Evolutionary conservation across 306 rosid species (phyloP), one percentile per base, ranked within the genome.

Genomic region (Trichosanthes truncata): DNA sequence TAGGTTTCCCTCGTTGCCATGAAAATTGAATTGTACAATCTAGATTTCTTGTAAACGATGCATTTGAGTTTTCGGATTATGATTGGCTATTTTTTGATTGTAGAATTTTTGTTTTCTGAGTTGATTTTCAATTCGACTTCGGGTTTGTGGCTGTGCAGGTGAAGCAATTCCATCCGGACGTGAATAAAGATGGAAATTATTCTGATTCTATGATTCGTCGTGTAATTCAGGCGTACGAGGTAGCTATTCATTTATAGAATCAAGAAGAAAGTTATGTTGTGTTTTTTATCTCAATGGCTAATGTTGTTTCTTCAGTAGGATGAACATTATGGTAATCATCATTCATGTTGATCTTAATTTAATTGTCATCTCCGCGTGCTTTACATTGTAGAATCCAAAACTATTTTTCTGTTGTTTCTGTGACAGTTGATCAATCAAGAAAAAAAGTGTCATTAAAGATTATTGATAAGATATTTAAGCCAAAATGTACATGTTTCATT

Each of bases 81-180:
- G 31, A 5, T 36, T 66, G 26, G 17, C 51, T 40, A 10, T 0
- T 40, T 40, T 18, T 67, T 67, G 29, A 23, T 41, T 43, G 52
- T 69, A 11, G 18, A 53, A 41, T 14, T 29, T 80, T 72, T 52
- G 9, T 6, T 26, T 36, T 18, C 0, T 71, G 78, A 29, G 0
- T 7, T 6, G 63, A 52, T 36, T 55, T 53, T 53, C 33, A 5
- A 15, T 55, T 76, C 14, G 43, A 0, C 33, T 29, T 57, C 72
- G 46, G 43, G 38, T 72, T 35, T 48, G 0, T 48, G 35, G 15
- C 6, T 1, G 65, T 57, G 21, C 25, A 94, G 98, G 98, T 94
- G 81, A 94, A 94, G 90, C 89, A 91, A 83, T 94, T 91, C 76
- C 98, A 92, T 80, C 98, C 98, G 15, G 98, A 94, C 66, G 88